Conservation (phyloP, 2,329 filamentous ascomycete species). For the Leptographium procerum region DNA sequence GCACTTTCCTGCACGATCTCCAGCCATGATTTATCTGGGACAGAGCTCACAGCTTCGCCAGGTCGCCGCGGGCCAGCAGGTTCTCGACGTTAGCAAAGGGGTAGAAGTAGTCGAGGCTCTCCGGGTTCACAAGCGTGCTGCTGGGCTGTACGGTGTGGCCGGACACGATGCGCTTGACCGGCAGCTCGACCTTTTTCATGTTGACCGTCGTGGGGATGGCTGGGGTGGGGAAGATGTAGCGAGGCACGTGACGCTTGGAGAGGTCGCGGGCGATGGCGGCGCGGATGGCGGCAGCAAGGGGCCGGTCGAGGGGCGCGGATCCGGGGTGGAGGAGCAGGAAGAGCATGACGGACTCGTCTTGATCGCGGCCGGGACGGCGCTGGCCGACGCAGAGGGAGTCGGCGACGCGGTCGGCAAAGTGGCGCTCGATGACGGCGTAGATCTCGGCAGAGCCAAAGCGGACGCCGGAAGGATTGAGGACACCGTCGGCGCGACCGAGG, state of each 20-base stretch:
- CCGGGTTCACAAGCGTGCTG: slow-evolving; percentile 65
- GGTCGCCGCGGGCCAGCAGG: slow-evolving; percentile 20
- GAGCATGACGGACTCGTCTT: slow-evolving; percentile 43
- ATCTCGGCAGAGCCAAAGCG: slow-evolving; percentile 73
- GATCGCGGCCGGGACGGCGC: slow-evolving; percentile 41
- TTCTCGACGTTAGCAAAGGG: slow-evolving; percentile 65
- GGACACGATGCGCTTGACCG: slow-evolving; percentile 74
- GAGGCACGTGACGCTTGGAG: slow-evolving; percentile 66
- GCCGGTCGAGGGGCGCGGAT: slow-evolving; percentile 35
- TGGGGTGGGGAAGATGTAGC: slow-evolving; percentile 66
- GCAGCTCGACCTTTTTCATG: slow-evolving; percentile 74
- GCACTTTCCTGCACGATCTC: no score
- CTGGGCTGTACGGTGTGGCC: slow-evolving; percentile 63
- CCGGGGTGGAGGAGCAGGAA: slow-evolving; percentile 48
- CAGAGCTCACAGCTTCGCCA: not conserved
- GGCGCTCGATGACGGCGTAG: slow-evolving; percentile 59
- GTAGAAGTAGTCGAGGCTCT: slow-evolving; percentile 68
- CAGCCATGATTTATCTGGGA: not conserved
- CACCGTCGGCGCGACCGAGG: slow-evolving; percentile 63
- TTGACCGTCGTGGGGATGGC: slow-evolving; percentile 81
- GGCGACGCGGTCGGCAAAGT: slow-evolving; percentile 49
- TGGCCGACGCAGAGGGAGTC: slow-evolving; percentile 78
- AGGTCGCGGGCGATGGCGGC: slow-evolving; percentile 52
- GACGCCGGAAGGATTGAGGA: slow-evolving; percentile 68
- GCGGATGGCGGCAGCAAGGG: slow-evolving; percentile 48